Conservation (phyloP, 2,329 filamentous ascomycete genomes). For the Aurifilum marmelostoma region DNA sequence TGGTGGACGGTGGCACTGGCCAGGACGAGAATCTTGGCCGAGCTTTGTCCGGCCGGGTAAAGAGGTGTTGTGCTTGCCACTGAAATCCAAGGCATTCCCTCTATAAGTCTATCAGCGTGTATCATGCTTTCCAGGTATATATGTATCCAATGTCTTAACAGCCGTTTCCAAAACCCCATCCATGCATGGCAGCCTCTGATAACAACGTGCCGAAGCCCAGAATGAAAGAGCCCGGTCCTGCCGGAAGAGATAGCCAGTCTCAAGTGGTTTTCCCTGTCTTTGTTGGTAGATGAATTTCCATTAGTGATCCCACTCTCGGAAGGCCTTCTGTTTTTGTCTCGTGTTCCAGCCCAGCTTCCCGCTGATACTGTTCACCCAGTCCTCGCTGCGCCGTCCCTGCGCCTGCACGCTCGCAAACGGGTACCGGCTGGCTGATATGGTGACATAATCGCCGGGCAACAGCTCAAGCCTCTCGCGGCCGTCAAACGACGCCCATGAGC, state of each 20-base stretch:
- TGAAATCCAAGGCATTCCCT: background rate
- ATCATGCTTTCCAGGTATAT: background rate
- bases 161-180: background rate
- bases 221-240: background rate
- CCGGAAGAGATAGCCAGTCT: background rate
- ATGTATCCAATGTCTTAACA: background rate
- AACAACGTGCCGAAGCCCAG: background rate
- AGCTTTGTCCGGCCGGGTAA: background rate
- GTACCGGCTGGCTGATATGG: constrained; percentile 78
- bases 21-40: background rate
- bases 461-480: constrained; percentile 86
- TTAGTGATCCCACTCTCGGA: constrained; percentile 48
- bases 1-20: background rate
- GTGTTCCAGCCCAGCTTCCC: constrained; percentile 83
- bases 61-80: background rate
- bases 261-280: background rate
- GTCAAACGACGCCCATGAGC: constrained; percentile 97
- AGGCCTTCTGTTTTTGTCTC: constrained; percentile 73
- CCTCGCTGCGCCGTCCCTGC: constrained; percentile 69
- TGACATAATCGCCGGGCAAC: constrained; percentile 79
- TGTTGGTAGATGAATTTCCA: background rate
- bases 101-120: constrained; percentile 7
- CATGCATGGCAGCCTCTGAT: background rate
- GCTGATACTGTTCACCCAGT: constrained; percentile 82
- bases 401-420: constrained; percentile 79